A percentile compares a stretch with the other conserved stretches of the same genome.
phyloP scores from a whole-genome alignment of 1,139 yeast species.

The Blastobotrys apis region DNA sequence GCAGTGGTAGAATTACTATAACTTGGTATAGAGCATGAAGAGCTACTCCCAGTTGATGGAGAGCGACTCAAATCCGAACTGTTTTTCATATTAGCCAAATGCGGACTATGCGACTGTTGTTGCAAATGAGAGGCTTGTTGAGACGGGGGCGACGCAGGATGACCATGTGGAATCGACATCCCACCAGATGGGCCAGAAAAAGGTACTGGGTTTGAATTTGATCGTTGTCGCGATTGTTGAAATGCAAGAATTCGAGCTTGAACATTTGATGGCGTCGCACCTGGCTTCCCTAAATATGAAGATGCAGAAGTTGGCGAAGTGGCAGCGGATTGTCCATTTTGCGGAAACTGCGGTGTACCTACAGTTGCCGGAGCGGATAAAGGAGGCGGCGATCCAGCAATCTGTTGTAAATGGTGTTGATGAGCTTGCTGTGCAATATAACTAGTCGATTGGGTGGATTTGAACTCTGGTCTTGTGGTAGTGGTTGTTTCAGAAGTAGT shows the following conservation, averaged over 20 bases:
- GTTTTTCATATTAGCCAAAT: not conserved
- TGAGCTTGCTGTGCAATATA: not conserved
- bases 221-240: slow-evolving; percentile 28
- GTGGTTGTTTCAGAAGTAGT: too few species aligned
- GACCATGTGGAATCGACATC: too few species aligned
- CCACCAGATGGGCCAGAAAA: slow-evolving; percentile 1
- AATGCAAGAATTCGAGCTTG: slow-evolving; percentile 29
- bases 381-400: not conserved
- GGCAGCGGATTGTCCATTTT: not conserved
- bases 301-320: slow-evolving; percentile 2
- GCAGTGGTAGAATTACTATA: slow-evolving; percentile 3
- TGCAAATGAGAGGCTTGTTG: slow-evolving; percentile 7
- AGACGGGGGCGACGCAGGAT: too few species aligned
- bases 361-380: not conserved
- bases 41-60: slow-evolving; percentile 5
- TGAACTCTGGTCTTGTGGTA: too few species aligned
- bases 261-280: slow-evolving; percentile 17
- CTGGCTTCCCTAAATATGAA: slow-evolving; percentile 3
- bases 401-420: not conserved
- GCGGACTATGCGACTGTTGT: slow-evolving; percentile 3
- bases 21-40: slow-evolving; percentile 8
- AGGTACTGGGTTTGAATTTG: slow-evolving; percentile 24
- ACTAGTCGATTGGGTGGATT: too few species aligned
- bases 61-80: slow-evolving; percentile 9
- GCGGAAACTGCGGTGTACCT: not conserved